Evolutionary conservation across 2,329 filamentous ascomycete genomes (phyloP), one percentile per base, ranked within the genome.

Genomic region (Trichoderma sp.): DNA sequence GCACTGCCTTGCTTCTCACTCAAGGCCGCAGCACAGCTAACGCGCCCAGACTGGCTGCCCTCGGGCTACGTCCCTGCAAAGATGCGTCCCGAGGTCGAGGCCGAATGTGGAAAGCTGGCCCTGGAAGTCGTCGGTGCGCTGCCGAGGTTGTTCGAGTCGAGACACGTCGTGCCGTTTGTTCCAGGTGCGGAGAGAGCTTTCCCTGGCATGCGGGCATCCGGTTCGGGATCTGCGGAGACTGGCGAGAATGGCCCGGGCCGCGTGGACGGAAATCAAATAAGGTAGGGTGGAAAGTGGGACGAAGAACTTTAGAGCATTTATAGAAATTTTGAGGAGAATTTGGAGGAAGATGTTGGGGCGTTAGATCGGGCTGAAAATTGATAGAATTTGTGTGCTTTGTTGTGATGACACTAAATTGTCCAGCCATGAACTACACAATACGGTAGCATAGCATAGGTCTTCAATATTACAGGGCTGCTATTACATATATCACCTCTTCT

Each of bases 181-280:
- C 84, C 84, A 82, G 71, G 84, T 90, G 60, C 83, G 86, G 76
- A 83, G 87, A 4, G 85, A 88, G 69, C 79, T 91, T 76, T 85
- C 86, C 1, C 78, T 83, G 9, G 88, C 89, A 1, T 89, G 89
- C 67, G 89, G 89, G 2, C 89, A 91, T 77, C 81, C 83, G 6
- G 87, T 89, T 9, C 84, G 90, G 62, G 88, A 89, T 76, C 84
- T 91, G 62, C 85, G 90, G 64, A 86, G 84, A 74, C 84, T 83
- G 64, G 89, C 89, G 21, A 84, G 89, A 71, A 78, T 81, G 75
- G 88, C 89, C 4, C 85, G 88, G 72, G 83, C 83, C 68, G 86
- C 85, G 7, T 91, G 89, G 89, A 83, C 82, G n/a, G 81, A 83
- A 38, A 76, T 85, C 69, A 84, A 82, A 71, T 82, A 75, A 80